Conservation (phyloP, 176 grass and related monocot species). For the Typha latifolia region DNA sequence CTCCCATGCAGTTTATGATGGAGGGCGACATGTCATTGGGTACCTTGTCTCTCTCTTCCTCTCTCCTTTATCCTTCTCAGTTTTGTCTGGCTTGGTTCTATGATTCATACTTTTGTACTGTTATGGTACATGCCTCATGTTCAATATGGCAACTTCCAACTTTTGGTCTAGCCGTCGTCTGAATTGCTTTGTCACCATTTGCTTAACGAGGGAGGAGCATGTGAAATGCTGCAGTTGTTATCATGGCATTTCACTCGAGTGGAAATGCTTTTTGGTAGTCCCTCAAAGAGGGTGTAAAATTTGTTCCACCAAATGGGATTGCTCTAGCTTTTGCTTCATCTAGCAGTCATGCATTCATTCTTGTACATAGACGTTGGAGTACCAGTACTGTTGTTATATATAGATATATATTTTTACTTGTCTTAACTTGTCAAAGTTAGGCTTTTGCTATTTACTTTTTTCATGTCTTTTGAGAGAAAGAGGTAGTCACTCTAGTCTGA, state of each 20-base stretch:
- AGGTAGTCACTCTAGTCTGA: background rate
- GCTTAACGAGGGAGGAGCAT: background rate
- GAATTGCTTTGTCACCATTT: slow-evolving; percentile 2
- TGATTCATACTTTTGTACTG: background rate
- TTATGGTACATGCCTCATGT: background rate
- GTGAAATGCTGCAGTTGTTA: background rate
- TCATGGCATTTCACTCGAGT: background rate
- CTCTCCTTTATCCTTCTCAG: background rate
- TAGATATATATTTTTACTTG: background rate
- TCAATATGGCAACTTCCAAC: background rate
- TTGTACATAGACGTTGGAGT: too few species aligned
- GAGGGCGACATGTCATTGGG: slow-evolving; percentile 25
- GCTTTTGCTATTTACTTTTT: background rate
- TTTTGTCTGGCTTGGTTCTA: background rate
- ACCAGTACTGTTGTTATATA: background rate
- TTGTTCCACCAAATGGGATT: background rate
- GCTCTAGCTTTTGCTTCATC: background rate
- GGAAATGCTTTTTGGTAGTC: background rate
- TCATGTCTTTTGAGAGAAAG: background rate
- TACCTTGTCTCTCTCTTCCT: background rate
- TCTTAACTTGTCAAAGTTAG: background rate
- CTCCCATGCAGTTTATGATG: slow-evolving; percentile 21
- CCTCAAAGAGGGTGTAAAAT: background rate
- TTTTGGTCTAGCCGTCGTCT: background rate
- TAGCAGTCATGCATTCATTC: background rate